Base-by-base conservation (phyloP, 257 asterid species). In the Cynanchum wilfordii region DNA sequence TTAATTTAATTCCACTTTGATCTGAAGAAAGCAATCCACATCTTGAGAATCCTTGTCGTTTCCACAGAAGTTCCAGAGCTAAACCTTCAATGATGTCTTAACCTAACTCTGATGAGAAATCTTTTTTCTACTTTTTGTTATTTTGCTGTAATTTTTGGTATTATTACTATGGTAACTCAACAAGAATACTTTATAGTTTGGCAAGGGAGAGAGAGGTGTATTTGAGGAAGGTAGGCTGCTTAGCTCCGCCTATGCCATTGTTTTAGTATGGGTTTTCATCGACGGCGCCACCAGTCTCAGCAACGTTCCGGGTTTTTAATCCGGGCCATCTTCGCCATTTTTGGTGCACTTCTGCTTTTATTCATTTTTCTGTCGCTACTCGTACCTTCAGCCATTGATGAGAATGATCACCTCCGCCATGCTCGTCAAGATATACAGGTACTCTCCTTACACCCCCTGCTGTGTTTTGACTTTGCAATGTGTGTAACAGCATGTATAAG, bases 241-340 rank as follows among this genome's bases (percentile, higher is more conserved):
- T 47, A 29, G 68, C 63, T 75, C 52, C 40, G 67, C 44, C 45
- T 63, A 68, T 68, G 72, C 77, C 82, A 78, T 83, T 83, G 77
- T 68, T 73, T n/a, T 58, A 27, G n/a, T 44, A 94, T 94, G 97
- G 89, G 89, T 63, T 36, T 77, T 54, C 85, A 78, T 38, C 92
- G 98, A 87, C 94, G 97, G 86, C 96, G 97, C 71, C 86, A 79
- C 86, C 93, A 82, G 50, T 56, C 81, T 75, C 84, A 76, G 50
- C 77, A 65, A 79, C 93, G 92, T 20, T 82, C 36, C 5, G 75
- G 82, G 63, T 77, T 73, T n/a, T 45, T 95, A 24, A 64, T 92
- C 75, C 96, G 90, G 15, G 80, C 75, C 52, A 77, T 90, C 71
- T 77, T 83, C 49, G 80, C 83, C 79, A 75, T 83, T 55, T 89